Conservation (phyloP, 805 yeast genomes). For the Sungouiella blattae region DNA sequence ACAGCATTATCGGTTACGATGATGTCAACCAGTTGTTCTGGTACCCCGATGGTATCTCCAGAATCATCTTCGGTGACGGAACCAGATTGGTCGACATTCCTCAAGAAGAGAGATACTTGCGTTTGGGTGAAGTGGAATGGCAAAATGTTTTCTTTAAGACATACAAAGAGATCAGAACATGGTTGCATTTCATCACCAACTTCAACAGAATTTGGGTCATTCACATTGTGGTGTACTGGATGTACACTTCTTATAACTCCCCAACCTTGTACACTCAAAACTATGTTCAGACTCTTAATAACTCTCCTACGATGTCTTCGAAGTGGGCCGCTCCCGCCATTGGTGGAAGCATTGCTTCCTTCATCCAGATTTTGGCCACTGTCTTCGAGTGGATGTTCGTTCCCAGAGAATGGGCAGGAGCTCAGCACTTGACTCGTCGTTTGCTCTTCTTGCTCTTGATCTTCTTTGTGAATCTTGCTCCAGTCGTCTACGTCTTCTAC, state of each 20-base stretch:
- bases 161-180: constrained; percentile 67
- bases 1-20: constrained; percentile 84
- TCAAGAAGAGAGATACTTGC: constrained; percentile 80
- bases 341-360: constrained; percentile 85
- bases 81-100: constrained; percentile 88
- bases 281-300: constrained; percentile 77
- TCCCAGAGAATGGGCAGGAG: constrained; percentile 99
- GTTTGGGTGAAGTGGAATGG: constrained; percentile 93
- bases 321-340: constrained; percentile 91
- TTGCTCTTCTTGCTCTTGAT: constrained; percentile 68
- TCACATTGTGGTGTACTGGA: constrained; percentile 88
- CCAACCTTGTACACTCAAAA: constrained; percentile 86
- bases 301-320: constrained; percentile 85
- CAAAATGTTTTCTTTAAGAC: constrained; percentile 80
- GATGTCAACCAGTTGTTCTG: constrained; percentile 98
- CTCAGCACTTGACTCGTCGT: constrained; percentile 91
- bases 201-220: constrained; percentile 93
- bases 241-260: constrained; percentile 89
- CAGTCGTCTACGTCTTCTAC: constrained; percentile 80
- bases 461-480: constrained; percentile 72
- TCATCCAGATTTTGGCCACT: constrained; percentile 84
- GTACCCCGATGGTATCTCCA: constrained; percentile 98
- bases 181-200: constrained; percentile 71
- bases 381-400: constrained; percentile 92
- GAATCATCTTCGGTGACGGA: constrained; percentile 89